Base-by-base conservation (phyloP, 2,329 filamentous ascomycete genomes). In the Endoconidiophora polonica region DNA sequence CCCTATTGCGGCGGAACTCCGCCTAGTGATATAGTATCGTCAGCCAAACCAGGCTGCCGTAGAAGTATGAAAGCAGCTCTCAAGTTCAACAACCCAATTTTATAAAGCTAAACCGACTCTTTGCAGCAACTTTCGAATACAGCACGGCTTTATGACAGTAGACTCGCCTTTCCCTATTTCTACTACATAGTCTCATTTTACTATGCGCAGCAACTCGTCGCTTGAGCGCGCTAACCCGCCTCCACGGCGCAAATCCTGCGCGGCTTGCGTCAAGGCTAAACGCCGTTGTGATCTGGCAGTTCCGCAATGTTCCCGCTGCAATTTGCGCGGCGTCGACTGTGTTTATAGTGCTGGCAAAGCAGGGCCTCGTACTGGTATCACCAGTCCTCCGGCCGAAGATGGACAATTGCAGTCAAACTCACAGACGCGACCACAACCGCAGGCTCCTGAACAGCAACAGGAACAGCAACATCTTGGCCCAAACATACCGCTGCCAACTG, bases 261-360 rank as follows among this genome's bases (percentile, higher is more conserved):
- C 66, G 3, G 68, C 69, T 23, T 79, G 76, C 61, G 74, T 69
- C 44, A 70, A 68, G 56, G 68, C 74, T 22, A 79, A 78, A 59
- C 67, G 75, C 12, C 70, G 70, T 44, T 79, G 76, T 58, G 71
- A 74, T 55, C 66, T 72, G 37, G 66, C 65, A 16, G 58, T 66
- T 12, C 75, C 74, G 2, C 58, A 65, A 10, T 80, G 76, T 56
- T 60, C 67, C 14, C 67, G 76, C 41, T 79, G 76, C 57, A 58
- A 61, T 0, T 67, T 69, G 50, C 67, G 72, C 24, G 60, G 62
- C 1, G 58, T 77, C 1, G 46, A 58, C 0, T 79, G 76, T 59
- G 57, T 64, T 3, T 77, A 76, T 39, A 44, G 26, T 14, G 36
- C n/a, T 16, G 46, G 37, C 40, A 26, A 38, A 5, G 37, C 42